Evolutionary conservation across 345 rosid genomes (phyloP), one percentile per base, ranked within the genome.

Genomic region (Excoecaria cochinchinensis): DNA sequence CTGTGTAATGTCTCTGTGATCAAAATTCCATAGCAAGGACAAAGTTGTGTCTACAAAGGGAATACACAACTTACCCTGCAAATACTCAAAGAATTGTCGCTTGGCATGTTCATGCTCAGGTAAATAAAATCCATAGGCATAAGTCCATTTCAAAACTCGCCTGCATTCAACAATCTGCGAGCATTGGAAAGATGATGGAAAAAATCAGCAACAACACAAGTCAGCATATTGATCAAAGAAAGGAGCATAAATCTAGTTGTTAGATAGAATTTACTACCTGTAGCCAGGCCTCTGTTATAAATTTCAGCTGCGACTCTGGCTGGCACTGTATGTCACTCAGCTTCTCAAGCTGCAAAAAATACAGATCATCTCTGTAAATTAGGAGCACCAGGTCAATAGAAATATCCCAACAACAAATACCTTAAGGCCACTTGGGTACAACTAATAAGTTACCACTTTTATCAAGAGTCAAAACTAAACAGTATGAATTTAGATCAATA

Each of bases 61-160:
- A 67, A 55, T 19, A 82, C n/a, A 60, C 11, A 25, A 65, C 40
- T 61, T 80, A 90, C 97, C 97, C 84, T 92, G 97, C 81, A 92
- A 84, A 74, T 92, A 92, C 84, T 92, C 97, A 64, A 92, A 92
- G 76, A 92, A 90, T 79, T 79, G 85, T 76, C 91, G 86, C 85
- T 89, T 92, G 77, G 88, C 91, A 78, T 87, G 87, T 73, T 92
- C 97, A 53, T 85, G 83, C 66, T 88, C 95, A 6, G 91, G 95
- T 70, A 92, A 78, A 84, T 92, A 92, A 80, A 79, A 92, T 71
- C 97, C 97, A 83, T 92, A 92, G 47, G 97, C 88, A 76, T 92
- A 90, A 19, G 95, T 92, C 97, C 97, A 92, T 76, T 92, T 92
- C 51, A 92, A 82, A 77, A 92, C 97, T 79, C 97, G 87, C 87